Conservation (phyloP, 2,329 filamentous ascomycete genomes). For the Penicillium paneum region DNA sequence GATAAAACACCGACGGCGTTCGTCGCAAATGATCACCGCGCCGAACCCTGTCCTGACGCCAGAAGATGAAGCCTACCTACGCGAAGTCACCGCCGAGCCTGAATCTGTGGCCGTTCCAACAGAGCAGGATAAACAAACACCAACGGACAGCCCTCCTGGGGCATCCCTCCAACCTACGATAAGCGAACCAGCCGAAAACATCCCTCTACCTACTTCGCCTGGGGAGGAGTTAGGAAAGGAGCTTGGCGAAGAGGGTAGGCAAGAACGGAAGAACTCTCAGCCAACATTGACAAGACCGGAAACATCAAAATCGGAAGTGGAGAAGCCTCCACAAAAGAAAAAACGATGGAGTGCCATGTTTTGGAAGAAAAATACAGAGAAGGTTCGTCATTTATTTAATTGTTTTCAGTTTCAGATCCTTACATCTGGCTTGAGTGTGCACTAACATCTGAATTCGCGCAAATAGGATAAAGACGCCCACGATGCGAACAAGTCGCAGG, state of each 20-base stretch:
- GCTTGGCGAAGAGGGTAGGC: constrained; percentile 33
- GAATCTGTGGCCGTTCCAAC: constrained; percentile 19
- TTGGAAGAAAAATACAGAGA: constrained; percentile 37
- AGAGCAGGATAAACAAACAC: constrained; percentile 2
- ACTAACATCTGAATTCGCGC: background rate
- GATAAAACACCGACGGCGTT: constrained; percentile 39
- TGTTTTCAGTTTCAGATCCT: background rate
- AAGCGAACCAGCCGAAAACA: constrained; percentile 47
- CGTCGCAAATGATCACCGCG: constrained; percentile 30
- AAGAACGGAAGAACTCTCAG: constrained; percentile 28
- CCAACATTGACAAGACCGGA: constrained; percentile 15
- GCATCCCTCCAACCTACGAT: constrained; percentile 18
- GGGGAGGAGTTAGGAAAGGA: constrained; percentile 39
- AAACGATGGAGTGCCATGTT: constrained; percentile 41
- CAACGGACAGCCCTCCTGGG: background rate
- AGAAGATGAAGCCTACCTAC: constrained; percentile 60
- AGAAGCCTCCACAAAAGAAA: constrained; percentile 28
- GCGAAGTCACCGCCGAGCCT: constrained; percentile 48
- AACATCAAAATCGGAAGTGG: constrained; percentile 17
- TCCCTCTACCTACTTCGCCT: constrained; percentile 52
- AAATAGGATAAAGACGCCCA: constrained; percentile 9
- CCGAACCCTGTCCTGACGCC: constrained; percentile 53
- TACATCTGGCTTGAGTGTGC: background rate
- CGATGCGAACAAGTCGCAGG: constrained; percentile 1
- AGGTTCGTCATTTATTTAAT: constrained; percentile 18